Base-by-base conservation (phyloP, 73 alveolate genomes). In the Halteria grandinella region DNA sequence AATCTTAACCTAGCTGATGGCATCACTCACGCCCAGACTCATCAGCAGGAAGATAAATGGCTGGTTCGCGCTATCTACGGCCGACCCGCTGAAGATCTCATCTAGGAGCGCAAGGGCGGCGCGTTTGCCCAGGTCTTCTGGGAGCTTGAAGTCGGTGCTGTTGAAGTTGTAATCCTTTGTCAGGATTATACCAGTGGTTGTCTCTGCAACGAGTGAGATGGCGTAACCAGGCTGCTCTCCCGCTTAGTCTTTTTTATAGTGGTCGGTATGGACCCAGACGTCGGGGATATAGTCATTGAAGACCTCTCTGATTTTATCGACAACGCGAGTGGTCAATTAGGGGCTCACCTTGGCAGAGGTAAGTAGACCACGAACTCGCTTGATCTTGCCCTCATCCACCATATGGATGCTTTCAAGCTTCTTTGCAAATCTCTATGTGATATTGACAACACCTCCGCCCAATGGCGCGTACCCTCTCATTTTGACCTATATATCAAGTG, bases 271-370 rank as follows among this genome's bases (percentile, higher is more conserved):
- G 29, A 96, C 88, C 99, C 99, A 96, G 10, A 96, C 98, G 75
- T 96, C 99, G 3, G 99, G 99, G 49, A 96, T 79, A 85, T 94
- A 96, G 54, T 94, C 96, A 80, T 96, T 96, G 64, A 96, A 93
- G 27, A 93, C 95, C 14, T 93, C 98, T 53, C 98, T 86, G 21
- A 91, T 74, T 15, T 94, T 64, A 79, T 90, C 95, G 4, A 95
- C 81, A 72, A 93, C 85, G 71, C 93, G 77, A 34, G 88, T 93
- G 34, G 94, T 74, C 44, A 90, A 75, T 47, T 79, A 53, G 21
- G 98, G 93, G 15, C 91, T 79, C 10, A 95, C 93, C 57, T 85
- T 93, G 66, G 93, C 78, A 5, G 96, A 85, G 69, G 90, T 87
- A 28, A 97, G 94, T 0, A 95, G 86, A 14, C 99, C 99, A 80